Base-by-base conservation (phyloP, 176 grass and related monocot species). In the Aegilops bicornis region DNA sequence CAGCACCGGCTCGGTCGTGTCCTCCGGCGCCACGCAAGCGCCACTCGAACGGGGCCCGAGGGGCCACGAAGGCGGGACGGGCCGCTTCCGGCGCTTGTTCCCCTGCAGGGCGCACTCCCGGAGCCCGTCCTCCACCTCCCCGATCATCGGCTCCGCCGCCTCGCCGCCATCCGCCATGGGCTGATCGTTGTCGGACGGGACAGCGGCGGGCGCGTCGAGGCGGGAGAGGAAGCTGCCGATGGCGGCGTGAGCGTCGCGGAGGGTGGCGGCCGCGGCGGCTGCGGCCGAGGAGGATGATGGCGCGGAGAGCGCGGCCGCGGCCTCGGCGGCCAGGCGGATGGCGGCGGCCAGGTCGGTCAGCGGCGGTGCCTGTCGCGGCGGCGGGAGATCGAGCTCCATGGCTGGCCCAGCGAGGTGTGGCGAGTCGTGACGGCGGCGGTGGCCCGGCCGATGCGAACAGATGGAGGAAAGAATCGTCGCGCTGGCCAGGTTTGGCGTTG, bases 141-240 rank as follows among this genome's bases (percentile, higher is more conserved):
- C 84, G 6, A 86, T 63, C 79, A 82, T 50, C 43, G 20, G 47
- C 10, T 54, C 39, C 43, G 10, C 73, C 43, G 11, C 64, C 30
- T 79, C 79, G 43, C 79, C 6, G 40, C 43, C 75, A 32, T 78
- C 84, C 29, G 12, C 29, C 84, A 79, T 86, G 8, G 47, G 76
- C 47, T 79, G 20, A 15, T 86, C 75, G 32, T 22, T 33, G 15
- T 31, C 45, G 15, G n/a, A 52, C 5, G 62, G 32, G 64, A 32
- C 5, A 5, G 32, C 11, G 77, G 56, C 35, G 19, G 77, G 58
- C 13, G 13, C n/a, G 13, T 79, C 84, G 64, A 86, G 63, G 27
- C 5, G 24, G 76, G 63, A 65, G 43, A 86, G 84, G 84, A 79
- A 86, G 84, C 63, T 59, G 32, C 84, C 76, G 64, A 86, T 86